Evolutionary conservation across 2,329 filamentous ascomycete genomes (phyloP), one percentile per base, ranked within the genome.

Genomic region (Xylariaceae sp.): DNA sequence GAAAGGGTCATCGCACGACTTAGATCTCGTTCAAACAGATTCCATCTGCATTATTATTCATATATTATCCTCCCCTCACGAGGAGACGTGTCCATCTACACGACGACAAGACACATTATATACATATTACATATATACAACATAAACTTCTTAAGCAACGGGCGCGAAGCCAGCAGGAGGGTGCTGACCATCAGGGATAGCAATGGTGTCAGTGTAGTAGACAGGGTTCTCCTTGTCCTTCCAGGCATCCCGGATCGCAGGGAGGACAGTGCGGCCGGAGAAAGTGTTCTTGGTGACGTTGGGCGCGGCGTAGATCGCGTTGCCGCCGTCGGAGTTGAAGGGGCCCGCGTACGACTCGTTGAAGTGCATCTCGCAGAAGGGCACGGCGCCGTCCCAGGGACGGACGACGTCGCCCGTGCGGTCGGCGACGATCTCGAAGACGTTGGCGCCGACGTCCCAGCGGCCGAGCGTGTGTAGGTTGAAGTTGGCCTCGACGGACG

Each of bases 401-500:
- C 78, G 75, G 8, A 79, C 69, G 6, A 67, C 62, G 69, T 88
- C 85, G 56, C 84, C 82, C 0, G 86, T 88, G 74, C 80, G 76
- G 5, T 81, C 72, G 11, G 83, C 85, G 2, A 89, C 85, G 18
- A 83, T 59, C 34, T 79, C 68, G 71, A 84, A 86, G n/a, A 90
- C 82, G 70, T 90, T 90, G 69, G 87, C 87, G 54, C 85, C 86
- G 13, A 87, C 86, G 68, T 90, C 88, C 78, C 82, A 89, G 60
- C 88, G 84, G 9, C 87, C 88, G 2, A 90, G 83, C 0, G 85
- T 88, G 62, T 83, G 80, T 7, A 90, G 80, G 63, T 77, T 79
- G 86, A 87, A 90, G 78, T 90, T 90, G 59, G 85, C 85, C 58
- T 82, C 75, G 8, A 88, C 81, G 15, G 86, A 85, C n/a, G 87